phyloP scores from a whole-genome alignment of 2,329 filamentous ascomycete genomes.

The Phialocephala subalpina region DNA sequence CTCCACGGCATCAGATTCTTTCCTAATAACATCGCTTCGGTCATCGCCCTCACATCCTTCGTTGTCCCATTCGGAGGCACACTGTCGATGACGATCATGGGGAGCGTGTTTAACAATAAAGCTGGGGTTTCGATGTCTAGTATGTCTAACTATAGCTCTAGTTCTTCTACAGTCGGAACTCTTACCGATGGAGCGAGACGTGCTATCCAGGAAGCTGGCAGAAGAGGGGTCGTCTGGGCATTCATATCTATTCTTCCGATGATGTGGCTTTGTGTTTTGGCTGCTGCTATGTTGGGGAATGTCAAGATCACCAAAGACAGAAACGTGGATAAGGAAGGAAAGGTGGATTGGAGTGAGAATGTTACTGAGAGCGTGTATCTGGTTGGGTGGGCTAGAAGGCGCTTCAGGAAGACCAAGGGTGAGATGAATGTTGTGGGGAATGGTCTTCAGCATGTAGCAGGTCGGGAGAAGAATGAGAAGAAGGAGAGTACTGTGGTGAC shows the following conservation, averaged over 20 bases:
- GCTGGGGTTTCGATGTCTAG: constrained; percentile 25
- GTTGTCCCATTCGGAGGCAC: constrained; percentile 70
- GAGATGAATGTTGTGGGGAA: too few species aligned
- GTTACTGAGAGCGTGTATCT: constrained; percentile 6
- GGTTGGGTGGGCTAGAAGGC: not conserved
- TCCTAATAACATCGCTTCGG: constrained; percentile 61
- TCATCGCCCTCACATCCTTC: constrained; percentile 67
- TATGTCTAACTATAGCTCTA: constrained; percentile 45
- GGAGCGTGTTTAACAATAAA: constrained; percentile 71
- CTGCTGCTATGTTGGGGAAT: constrained; percentile 55
- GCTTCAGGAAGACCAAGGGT: not conserved
- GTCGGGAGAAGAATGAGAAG: too few species aligned
- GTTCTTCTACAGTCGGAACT: constrained; percentile 36
- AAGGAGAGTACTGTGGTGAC: too few species aligned
- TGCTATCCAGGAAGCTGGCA: constrained; percentile 51
- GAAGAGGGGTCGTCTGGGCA: constrained; percentile 69
- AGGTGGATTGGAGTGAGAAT: constrained; percentile 7
- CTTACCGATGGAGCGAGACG: constrained; percentile 43
- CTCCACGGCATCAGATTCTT: constrained; percentile 71
- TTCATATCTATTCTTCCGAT: constrained; percentile 69
- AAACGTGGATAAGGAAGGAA: constrained; percentile 10
- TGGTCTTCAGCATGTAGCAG: too few species aligned
- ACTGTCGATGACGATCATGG: constrained; percentile 71
- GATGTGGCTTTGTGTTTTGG: constrained; percentile 56
- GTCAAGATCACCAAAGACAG: constrained; percentile 46